Percentiles rank a stretch among this genome's conserved stretches.
Conservation (phyloP, 352 stramenopile genomes). For the Phytophthora rubi region DNA sequence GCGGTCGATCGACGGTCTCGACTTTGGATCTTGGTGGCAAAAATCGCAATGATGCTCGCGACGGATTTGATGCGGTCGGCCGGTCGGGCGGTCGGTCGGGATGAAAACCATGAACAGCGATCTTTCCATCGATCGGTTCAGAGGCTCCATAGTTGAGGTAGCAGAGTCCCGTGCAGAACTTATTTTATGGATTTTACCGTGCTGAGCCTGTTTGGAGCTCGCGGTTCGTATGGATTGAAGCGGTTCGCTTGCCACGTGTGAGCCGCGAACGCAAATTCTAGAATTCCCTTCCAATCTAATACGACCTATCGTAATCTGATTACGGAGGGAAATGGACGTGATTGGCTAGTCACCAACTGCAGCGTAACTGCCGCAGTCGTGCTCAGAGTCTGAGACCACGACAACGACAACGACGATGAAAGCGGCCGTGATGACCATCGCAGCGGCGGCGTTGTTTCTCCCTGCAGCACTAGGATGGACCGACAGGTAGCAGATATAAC, state of each 20-base stretch:
- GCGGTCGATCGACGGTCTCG: not conserved
- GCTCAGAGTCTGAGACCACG: constrained; percentile 3
- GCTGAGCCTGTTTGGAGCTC: not conserved
- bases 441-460: constrained; percentile 15
- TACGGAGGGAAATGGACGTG: not conserved
- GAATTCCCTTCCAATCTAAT: constrained; percentile 22
- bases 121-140: constrained; percentile 29
- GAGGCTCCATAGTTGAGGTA: not conserved
- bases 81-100: constrained; percentile 6
- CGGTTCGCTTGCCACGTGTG: constrained; percentile 13
- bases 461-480: constrained; percentile 55
- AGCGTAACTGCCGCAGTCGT: constrained; percentile 4
- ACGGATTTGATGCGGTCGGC: constrained; percentile 19
- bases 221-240: not conserved
- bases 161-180: not conserved
- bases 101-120: constrained; percentile 18
- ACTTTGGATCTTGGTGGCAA: constrained; percentile 13
- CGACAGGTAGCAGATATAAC: constrained; percentile 39
- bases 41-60: constrained; percentile 29
- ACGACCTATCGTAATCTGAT: constrained; percentile 3
- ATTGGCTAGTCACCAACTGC: constrained; percentile 14
- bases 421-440: constrained; percentile 12
- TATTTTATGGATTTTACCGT: not conserved
- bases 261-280: constrained; percentile 22
- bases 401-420: constrained; percentile 25